Conservation (phyloP, 768 basidiomycete genomes). For the Dioszegia aurantiaca region DNA sequence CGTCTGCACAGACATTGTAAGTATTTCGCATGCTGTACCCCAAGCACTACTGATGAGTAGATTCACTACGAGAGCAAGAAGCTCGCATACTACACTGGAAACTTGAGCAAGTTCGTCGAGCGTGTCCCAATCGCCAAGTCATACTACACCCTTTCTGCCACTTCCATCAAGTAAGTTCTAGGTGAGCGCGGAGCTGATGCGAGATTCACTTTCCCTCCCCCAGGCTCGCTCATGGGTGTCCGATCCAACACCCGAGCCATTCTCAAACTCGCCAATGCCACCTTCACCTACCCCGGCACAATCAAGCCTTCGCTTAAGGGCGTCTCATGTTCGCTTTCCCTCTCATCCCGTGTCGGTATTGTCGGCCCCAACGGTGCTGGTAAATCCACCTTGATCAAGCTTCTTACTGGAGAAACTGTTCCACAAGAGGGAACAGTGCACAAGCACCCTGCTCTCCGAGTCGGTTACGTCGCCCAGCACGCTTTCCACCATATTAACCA, state of each 20-base stretch:
- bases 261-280: conserved; percentile 84
- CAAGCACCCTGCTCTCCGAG: conserved; percentile 88
- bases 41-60: conserved; percentile 9
- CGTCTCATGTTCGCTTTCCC: conserved; percentile 87
- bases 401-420: conserved; percentile 85
- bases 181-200: neutral
- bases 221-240: conserved; percentile 94
- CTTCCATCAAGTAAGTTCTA: conserved; percentile 65
- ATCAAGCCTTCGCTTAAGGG: conserved; percentile 73
- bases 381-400: conserved; percentile 92
- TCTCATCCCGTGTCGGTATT: conserved; percentile 90
- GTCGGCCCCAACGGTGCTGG: conserved; percentile 92
- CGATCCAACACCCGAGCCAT: conserved; percentile 94
- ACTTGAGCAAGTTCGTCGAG: conserved; percentile 83
- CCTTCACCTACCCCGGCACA: conserved; percentile 89
- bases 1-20: conserved; percentile 81
- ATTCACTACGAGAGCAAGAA: conserved; percentile 97
- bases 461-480: conserved; percentile 96
- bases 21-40: conserved; percentile 11
- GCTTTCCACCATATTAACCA: conserved; percentile 84
- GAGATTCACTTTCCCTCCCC: conserved; percentile 83
- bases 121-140: conserved; percentile 89
- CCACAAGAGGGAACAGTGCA: conserved; percentile 89
- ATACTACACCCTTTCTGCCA: conserved; percentile 93
- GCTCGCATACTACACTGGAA: conserved; percentile 91